Base-by-base conservation (phyloP, 2,329 filamentous ascomycete genomes). In the Cryphonectria japonica region DNA sequence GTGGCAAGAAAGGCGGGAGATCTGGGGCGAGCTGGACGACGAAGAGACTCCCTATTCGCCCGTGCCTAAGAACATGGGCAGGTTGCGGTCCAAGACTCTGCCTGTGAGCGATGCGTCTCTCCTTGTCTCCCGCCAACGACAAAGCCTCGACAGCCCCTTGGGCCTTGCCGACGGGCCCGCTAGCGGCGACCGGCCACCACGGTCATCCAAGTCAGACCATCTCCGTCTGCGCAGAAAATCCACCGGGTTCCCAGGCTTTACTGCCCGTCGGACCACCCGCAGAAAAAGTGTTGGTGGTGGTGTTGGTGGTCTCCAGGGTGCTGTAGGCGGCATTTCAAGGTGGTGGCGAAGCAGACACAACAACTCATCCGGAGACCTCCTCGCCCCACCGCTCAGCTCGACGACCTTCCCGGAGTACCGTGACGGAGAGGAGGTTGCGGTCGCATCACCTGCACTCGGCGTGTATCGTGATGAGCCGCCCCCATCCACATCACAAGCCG, bases 21-120 rank as follows among this genome's bases (percentile, higher is more conserved):
- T 97, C 43, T 97, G 94, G 94, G 92, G 90, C 69, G 94, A 97
- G 78, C 85, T 97, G 19, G 91, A 96, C 77, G 94, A 97, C 76
- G 89, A 92, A 57, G 87, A 89, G 66, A 80, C 82, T 29, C 79
- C 82, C 41, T 82, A 79, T 70, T 81, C 82, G 67, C 79, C 82
- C 0, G 72, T 73, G 3, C 75, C 76, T 9, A 54, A n/a, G 8
- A 50, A 68, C 13, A 75, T 79, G 3, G 79, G 69, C 32, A 81
- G 85, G 62, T 78, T 81, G 34, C 83, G 86, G 19, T 86, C 86
- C 14, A 85, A 81, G 68, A 87, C 86, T 2, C 71, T 88, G 50
- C 85, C 86, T 0, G 79, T 77, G 1, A 54, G 39, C 3, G 71
- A 71, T 52, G 80, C 82, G 1, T 82, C 83, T 3, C 77, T 86